phyloP scores from a whole-genome alignment of 2,329 filamentous ascomycete species.

The Hymenoscyphus occultus region DNA sequence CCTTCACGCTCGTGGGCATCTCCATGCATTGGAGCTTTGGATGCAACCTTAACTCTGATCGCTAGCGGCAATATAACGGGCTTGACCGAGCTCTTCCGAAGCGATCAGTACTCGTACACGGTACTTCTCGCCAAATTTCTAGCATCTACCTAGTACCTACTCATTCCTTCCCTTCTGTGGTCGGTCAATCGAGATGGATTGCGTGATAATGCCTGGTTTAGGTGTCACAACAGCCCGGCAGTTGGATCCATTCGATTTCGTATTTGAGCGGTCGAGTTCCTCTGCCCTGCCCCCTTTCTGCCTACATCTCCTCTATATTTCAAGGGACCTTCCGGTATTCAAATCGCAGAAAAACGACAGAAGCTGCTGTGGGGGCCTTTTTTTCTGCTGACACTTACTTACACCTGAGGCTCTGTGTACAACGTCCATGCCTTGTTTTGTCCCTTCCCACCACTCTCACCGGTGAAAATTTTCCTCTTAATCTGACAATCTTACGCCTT shows the following conservation, averaged over 20 bases:
- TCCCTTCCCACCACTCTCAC: background rate
- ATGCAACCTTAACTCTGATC: slow-evolving; percentile 1
- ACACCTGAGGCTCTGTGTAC: slow-evolving; percentile 1
- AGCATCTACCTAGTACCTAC: background rate
- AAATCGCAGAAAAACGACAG: background rate
- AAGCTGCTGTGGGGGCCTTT: background rate
- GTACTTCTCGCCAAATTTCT: background rate
- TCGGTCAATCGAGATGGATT: slow-evolving; percentile 2
- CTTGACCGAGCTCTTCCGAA: background rate
- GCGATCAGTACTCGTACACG: background rate
- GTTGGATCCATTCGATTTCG: background rate
- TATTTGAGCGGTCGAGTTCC: background rate
- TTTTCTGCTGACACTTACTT: background rate
- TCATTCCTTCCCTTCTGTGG: background rate
- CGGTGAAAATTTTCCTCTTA: background rate
- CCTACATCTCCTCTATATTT: background rate
- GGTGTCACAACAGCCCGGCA: slow-evolving; percentile 8
- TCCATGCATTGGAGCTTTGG: background rate
- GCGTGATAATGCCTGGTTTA: slow-evolving; percentile 5
- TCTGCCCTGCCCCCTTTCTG: background rate
- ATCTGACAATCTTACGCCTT: slow-evolving; percentile 4
- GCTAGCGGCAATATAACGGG: background rate
- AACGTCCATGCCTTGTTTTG: background rate
- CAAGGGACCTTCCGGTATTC: background rate
- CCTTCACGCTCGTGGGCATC: slow-evolving; percentile 6